phyloP scores from a whole-genome alignment of 2,329 filamentous ascomycete species.

The Sporothrix pallida region DNA sequence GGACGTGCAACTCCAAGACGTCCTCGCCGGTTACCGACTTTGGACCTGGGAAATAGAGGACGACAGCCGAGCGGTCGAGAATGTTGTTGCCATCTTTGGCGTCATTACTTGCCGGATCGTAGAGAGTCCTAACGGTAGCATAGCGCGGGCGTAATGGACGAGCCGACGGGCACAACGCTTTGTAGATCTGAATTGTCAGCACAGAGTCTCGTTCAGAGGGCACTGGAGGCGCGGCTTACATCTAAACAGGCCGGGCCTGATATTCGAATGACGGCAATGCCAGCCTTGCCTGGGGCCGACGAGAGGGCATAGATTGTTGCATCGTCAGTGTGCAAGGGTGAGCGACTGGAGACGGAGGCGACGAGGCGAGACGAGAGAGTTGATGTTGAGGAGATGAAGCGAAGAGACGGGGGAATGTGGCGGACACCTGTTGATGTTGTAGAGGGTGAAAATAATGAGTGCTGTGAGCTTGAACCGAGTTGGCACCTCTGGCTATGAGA shows the following conservation, averaged over 20 bases:
- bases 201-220: too few species aligned
- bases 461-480: too few species aligned
- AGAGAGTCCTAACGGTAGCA: slow-evolving; percentile 77
- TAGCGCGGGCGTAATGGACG: slow-evolving; percentile 55
- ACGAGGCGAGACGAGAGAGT: not conserved
- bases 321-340: slow-evolving; percentile 39
- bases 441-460: too few species aligned
- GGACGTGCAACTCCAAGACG: slow-evolving; percentile 90
- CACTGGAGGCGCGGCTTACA: slow-evolving; percentile 50
- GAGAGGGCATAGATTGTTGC: slow-evolving; percentile 92
- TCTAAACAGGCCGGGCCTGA: slow-evolving; percentile 78
- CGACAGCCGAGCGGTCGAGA: slow-evolving; percentile 76
- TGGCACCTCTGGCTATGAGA: not conserved
- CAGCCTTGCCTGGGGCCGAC: slow-evolving; percentile 81
- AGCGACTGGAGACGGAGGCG: not conserved
- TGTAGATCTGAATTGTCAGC: slow-evolving; percentile 54
- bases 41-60: slow-evolving; percentile 82
- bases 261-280: slow-evolving; percentile 87
- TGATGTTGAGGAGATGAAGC: not conserved
- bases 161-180: slow-evolving; percentile 56
- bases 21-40: slow-evolving; percentile 91
- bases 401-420: not conserved
- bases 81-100: slow-evolving; percentile 53
- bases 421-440: not conserved
- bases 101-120: slow-evolving; percentile 52